These are phyloP conservation scores for Ustilago curta DNA, from an alignment of 1,284 basidiomycete genomes.

Conservation along the genomic window DNA sequence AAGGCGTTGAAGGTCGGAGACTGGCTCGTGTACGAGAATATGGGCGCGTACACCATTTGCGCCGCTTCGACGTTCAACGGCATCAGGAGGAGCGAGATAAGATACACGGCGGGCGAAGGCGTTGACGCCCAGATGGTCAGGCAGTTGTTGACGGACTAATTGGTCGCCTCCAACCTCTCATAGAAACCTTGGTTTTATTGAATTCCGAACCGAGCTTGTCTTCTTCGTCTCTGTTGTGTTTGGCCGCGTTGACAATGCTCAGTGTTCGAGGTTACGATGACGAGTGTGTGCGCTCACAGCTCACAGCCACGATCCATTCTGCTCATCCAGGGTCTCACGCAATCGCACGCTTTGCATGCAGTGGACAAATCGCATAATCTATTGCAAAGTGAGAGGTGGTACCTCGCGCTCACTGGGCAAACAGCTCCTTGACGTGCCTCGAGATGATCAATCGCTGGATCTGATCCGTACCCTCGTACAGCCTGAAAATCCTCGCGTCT, in stretches of 20 bases:
- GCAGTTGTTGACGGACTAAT: constrained; percentile 34
- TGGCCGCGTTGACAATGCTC: too few species aligned
- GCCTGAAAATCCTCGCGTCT: constrained; percentile 64
- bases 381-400: not conserved
- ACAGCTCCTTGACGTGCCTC: constrained; percentile 63
- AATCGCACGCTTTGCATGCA: too few species aligned
- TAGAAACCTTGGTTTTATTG: not conserved
- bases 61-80: constrained; percentile 91
- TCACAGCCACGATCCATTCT: too few species aligned
- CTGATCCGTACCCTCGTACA: constrained; percentile 68
- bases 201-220: not conserved
- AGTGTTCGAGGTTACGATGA: too few species aligned
- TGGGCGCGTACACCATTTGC: constrained; percentile 94
- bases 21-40: constrained; percentile 90
- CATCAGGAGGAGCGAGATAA: constrained; percentile 68
- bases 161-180: not conserved
- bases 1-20: constrained; percentile 74
- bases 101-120: constrained; percentile 70
- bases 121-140: constrained; percentile 35
- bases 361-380: too few species aligned
- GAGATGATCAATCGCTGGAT: constrained; percentile 67
- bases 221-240: too few species aligned
- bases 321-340: too few species aligned
- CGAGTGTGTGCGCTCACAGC: too few species aligned
- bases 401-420: constrained; percentile 31